Percentiles rank a stretch among this genome's conserved stretches.
Conservation (phyloP, 1,139 yeast genomes). For the Kodamaea alishanica region DNA sequence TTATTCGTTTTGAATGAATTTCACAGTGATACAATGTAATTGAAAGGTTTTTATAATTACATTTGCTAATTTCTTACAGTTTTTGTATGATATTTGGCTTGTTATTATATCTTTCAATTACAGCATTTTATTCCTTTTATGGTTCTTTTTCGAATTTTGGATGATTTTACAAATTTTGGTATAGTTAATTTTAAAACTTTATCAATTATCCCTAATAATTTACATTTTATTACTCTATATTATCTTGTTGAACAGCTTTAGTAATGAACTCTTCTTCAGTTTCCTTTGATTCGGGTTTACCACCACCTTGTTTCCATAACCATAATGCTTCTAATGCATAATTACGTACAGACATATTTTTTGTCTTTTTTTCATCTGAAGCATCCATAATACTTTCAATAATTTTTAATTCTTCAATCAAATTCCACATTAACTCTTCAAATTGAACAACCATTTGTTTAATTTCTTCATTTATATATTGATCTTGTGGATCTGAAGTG, state of each 20-base stretch:
- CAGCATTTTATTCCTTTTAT: slow-evolving; percentile 1
- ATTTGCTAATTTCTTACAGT: slow-evolving; percentile 4
- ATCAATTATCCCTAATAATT: not conserved
- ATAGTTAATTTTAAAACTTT: not conserved
- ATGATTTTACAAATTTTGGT: not conserved
- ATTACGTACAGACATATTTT: slow-evolving; percentile 70
- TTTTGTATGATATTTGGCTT: slow-evolving; percentile 4
- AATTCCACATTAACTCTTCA: slow-evolving; percentile 70
- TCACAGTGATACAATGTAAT: not conserved
- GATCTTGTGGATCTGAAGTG: slow-evolving; percentile 30
- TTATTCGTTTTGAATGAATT: not conserved
- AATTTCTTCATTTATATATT: slow-evolving; percentile 36
- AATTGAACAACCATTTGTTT: slow-evolving; percentile 43
- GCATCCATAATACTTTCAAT: slow-evolving; percentile 73
- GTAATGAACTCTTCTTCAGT: slow-evolving; percentile 16
- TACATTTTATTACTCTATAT: not conserved
- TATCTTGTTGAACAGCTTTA: slow-evolving; percentile 12
- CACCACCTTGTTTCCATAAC: slow-evolving; percentile 86
- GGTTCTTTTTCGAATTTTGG: not conserved
- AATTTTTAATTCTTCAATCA: slow-evolving; percentile 61
- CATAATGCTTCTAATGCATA: slow-evolving; percentile 93
- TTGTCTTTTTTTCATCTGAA: slow-evolving; percentile 63
- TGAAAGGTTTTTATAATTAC: slow-evolving; percentile 1
- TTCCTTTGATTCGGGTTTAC: slow-evolving; percentile 27
- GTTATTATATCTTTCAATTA: not conserved